Base-by-base conservation (phyloP, 768 basidiomycete species). In the Daedalea quercina region DNA sequence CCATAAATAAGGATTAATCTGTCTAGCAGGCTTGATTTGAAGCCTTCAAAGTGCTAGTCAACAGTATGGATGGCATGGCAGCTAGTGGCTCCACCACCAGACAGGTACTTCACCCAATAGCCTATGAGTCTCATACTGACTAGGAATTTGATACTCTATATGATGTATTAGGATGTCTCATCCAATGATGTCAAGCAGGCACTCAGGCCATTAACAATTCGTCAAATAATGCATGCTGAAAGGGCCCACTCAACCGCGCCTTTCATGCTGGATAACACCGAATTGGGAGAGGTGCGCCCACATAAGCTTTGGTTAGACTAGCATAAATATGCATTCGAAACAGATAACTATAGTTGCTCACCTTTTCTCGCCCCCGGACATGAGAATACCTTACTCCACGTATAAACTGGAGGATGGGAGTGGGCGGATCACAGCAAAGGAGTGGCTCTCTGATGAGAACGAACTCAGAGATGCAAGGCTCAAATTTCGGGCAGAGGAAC, bases 301-400 rank as follows among this genome's bases (percentile, higher is more conserved):
- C n/a, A n/a, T 63, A 25, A 2, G 13, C 6, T 9, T 15, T n/a
- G 6, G 9, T 43, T 13, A 44, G 41, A 11, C 15, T 24, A 8
- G 20, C 23, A 35, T 20, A 17, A 9, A 15, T 66, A 72, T 9
- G 65, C 65, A 44, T 71, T 68, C 51, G 13, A 55, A 64, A n/a
- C 57, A 76, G 66, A 64, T 85, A n/a, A 67, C 70, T 37, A 72
- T 82, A 57, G 81, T 82, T 24, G 81, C 80, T 1, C 69, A 72
- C 56, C 63, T 70, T 11, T 53, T 40, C 15, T 4, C 15, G 37
- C 37, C 37, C 62, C 37, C 55, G 61, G 1, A 61, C n/a, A n/a
- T 67, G 2, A 66, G 47, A 15, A 53, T 23, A 11, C 1, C 40
- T 44, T 51, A 57, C 41, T 44, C 24, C 40, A 50, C 22, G 11